Base-by-base conservation (phyloP, 805 yeast genomes). In the Saccharomyces kudriavzevii region DNA sequence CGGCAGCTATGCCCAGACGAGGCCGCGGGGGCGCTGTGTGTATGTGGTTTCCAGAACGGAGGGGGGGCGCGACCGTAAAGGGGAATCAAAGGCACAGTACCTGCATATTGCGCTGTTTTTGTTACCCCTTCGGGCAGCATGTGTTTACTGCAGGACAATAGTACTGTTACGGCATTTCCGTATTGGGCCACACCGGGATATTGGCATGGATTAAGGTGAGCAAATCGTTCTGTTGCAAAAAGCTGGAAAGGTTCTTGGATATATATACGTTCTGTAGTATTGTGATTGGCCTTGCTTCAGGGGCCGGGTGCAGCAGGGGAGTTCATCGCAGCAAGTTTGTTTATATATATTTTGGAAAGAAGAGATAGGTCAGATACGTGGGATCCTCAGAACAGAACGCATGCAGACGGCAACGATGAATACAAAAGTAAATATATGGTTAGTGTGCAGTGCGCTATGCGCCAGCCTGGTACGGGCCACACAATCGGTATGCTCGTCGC, bases 401-500 rank as follows among this genome's bases (percentile, higher is more conserved):
- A 35, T n/a, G 43, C 43, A 17, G 43, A 35, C 43, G 43, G n/a
- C 43, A 20, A 35, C 9, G 22, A 17, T 35, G 43, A 20, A 24
- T 17, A 17, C 22, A 35, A 17, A 35, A 20, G 5, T 35, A 3
- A 35, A 17, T 8, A 17, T 35, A 20, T 35, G 43, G 43, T 17
- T 35, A 13, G 11, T 35, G 17, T 35, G 24, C 9, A 17, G 24
- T 17, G 43, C 8, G 20, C 6, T 35, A 20, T 35, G 11, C 11
- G 24, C 10, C 17, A 17, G 43, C 24, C 14, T 43, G 20, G 52
- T 49, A 11, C 43, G 31, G 30, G 53, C 49, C 14, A 45, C 46
- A 14, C 60, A 54, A 49, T 29, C 53, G 2, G 53, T 40, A 30
- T 58, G 62, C 46, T 52, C 60, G 5, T 30, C 52, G n/a, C 46